Base-by-base conservation (phyloP, 164 flowering plant species). In the Pachysandra terminalis region DNA sequence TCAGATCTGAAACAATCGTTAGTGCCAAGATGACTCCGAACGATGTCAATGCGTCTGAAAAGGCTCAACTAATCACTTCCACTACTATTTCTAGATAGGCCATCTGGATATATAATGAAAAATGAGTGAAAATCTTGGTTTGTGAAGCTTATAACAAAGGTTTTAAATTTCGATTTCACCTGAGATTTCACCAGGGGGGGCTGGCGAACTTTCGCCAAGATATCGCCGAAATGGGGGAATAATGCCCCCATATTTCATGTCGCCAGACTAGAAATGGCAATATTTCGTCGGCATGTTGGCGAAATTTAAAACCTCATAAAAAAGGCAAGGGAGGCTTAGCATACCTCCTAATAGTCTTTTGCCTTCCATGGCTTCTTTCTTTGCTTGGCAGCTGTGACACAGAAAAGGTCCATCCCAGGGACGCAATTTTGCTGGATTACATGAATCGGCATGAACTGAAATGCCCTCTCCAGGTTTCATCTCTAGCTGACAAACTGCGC, bases 371-470 rank as follows among this genome's bases (percentile, higher is more conserved):
- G 98, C 97, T 68, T 96, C 98, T 81, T 84, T 96, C 83, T 96
- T 93, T 56, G 81, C 87, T 73, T 88, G 96, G 80, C 99, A 96
- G 76, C 87, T 84, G 68, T 62, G 27, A 71, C 99, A 96, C 51
- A 96, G 92, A 74, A 96, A 96, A 69, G 99, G 99, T 48, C 99
- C 99, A 78, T 93, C 96, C 99, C 99, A 96, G 1, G 97, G 96
- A 59, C 91, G 87, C 66, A 82, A 62, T 64, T 87, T 96, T 51
- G 82, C 82, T 7, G 77, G 65, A 71, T 73, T 78, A 45, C 88
- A 74, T 61, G 89, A 75, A 5, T 89, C 93, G 16, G 82, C 84
- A 63, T 91, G 96, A 74, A 96, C 84, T 8, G 99, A 96, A 70
- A 86, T 78, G 57, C 98, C 99, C 75, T 96, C 96, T 65, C 89